Evolutionary conservation across 2,329 filamentous ascomycete genomes (phyloP).

Genomic region (Fusarium sp.): DNA sequence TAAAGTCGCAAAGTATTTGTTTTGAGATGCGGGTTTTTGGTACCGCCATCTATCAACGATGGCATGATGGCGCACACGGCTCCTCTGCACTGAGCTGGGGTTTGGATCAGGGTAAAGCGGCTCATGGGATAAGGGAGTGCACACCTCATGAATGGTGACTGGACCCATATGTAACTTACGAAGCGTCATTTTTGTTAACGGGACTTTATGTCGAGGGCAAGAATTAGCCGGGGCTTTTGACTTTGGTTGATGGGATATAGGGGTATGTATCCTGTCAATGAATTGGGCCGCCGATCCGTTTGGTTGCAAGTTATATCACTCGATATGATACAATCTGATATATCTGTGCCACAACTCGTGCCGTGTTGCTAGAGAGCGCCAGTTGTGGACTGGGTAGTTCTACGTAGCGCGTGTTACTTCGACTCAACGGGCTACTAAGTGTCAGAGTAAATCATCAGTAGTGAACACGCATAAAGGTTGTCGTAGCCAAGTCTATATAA

Average conservation of each 20-base stretch:
- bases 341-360: neutral
- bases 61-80: constrained; percentile 27
- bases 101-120: constrained; percentile 20
- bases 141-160: constrained; percentile 3
- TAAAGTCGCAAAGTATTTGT: constrained; percentile 25
- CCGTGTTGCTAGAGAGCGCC: no score
- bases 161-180: constrained; percentile 11
- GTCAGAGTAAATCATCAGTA: no score
- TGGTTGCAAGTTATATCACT: neutral
- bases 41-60: neutral
- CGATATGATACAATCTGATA: neutral
- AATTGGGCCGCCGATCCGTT: neutral
- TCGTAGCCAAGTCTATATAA: no score
- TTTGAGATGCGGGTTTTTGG: constrained; percentile 15
- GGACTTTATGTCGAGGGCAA: neutral
- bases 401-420: no score
- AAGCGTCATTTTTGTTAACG: constrained; percentile 15
- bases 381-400: no score
- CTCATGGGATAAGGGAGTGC: constrained; percentile 8
- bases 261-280: neutral
- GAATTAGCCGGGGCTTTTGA: neutral
- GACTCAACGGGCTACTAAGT: no score
- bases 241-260: neutral
- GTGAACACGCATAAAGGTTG: no score
- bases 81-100: constrained; percentile 10